Evolutionary conservation across 2,329 filamentous ascomycete species (phyloP).

Genomic region (Beauveria varroae): DNA sequence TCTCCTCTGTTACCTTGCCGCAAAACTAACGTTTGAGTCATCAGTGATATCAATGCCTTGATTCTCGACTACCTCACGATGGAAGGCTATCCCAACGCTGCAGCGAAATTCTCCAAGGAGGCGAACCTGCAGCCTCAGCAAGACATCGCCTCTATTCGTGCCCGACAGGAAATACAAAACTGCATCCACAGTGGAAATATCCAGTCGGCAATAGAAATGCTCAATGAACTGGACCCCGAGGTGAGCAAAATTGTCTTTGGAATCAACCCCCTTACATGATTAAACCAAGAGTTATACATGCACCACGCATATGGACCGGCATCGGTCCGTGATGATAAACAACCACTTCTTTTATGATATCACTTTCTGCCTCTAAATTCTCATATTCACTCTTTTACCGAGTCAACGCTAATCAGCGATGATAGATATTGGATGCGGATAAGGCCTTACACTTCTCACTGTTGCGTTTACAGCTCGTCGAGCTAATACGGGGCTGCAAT

Average conservation of each 20-base stretch:
- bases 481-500: conserved; percentile 77
- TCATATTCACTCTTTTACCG: conserved; percentile 2
- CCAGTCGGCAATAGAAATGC: conserved; percentile 71
- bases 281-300: conserved; percentile 89
- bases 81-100: conserved; percentile 88
- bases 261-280: conserved; percentile 63
- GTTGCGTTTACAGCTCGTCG: conserved; percentile 83
- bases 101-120: conserved; percentile 87
- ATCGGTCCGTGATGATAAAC: conserved; percentile 83
- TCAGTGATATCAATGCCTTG: conserved; percentile 87
- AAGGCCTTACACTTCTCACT: conserved; percentile 81
- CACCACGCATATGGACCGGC: conserved; percentile 87
- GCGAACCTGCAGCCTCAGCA: conserved; percentile 75
- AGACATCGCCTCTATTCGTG: conserved; percentile 64
- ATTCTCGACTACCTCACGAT: conserved; percentile 96
- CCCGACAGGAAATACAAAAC: conserved; percentile 75
- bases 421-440: conserved; percentile 78
- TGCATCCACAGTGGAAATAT: conserved; percentile 83
- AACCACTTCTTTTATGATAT: conserved; percentile 48
- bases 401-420: conserved; percentile 21
- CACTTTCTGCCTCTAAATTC: conserved; percentile 1
- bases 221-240: conserved; percentile 87
- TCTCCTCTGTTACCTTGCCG: neutral
- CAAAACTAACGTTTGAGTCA: conserved; percentile 20
- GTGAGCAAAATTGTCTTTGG: conserved; percentile 47